Conservation (phyloP, 2,329 filamentous ascomycete genomes). For the Fonsecaea pedrosoi region DNA sequence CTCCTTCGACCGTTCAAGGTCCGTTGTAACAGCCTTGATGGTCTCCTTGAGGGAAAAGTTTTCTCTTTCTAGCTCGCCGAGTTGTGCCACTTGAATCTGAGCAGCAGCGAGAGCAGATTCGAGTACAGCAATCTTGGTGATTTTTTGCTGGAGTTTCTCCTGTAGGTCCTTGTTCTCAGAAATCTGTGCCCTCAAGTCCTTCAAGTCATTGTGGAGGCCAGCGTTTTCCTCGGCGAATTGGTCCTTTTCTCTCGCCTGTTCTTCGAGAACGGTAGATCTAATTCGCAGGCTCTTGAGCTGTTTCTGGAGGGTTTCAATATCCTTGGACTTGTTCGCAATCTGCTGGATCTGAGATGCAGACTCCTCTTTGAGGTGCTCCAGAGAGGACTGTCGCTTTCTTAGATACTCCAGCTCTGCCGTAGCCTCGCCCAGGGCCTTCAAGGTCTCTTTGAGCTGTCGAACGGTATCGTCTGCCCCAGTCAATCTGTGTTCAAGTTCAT, state of each 20-base stretch:
- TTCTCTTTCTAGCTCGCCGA: neutral
- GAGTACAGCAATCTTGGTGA: neutral
- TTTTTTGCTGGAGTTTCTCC: slow-evolving; percentile 6
- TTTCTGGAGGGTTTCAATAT: slow-evolving; percentile 6
- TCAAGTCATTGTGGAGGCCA: neutral
- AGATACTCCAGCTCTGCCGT: slow-evolving; percentile 9
- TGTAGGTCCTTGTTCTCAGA: neutral
- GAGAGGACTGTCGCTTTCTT: neutral
- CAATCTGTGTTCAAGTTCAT: slow-evolving; percentile 11
- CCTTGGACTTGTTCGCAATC: slow-evolving; percentile 5
- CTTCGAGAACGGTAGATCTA: slow-evolving; percentile 3
- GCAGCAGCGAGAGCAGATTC: slow-evolving; percentile 15
- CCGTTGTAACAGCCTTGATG: neutral
- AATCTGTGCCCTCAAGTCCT: neutral
- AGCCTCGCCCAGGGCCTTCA: neutral
- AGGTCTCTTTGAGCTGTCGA: slow-evolving; percentile 7
- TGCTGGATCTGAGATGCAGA: slow-evolving; percentile 8
- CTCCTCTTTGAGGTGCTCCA: slow-evolving; percentile 19
- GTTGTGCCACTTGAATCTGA: slow-evolving; percentile 3
- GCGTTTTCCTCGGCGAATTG: neutral
- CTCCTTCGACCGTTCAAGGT: slow-evolving; percentile 12
- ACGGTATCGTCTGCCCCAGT: neutral
- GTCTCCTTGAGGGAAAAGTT: slow-evolving; percentile 10
- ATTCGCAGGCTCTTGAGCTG: slow-evolving; percentile 3
- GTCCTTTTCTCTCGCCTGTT: slow-evolving; percentile 5